phyloP scores from a whole-genome alignment of 2,329 filamentous ascomycete genomes.

The Aspergillus eucalypticola region DNA sequence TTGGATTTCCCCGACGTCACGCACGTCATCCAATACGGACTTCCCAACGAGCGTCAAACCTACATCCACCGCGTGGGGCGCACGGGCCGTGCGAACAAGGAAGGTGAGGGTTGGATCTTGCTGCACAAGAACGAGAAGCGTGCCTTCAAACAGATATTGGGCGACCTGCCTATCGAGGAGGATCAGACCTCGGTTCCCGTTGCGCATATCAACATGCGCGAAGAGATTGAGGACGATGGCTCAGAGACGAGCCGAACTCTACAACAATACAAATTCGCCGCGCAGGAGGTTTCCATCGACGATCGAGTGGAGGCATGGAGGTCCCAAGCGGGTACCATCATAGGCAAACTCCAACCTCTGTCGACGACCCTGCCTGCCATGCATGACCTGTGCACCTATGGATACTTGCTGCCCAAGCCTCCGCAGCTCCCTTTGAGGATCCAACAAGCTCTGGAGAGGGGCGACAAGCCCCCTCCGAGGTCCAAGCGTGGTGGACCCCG shows the following conservation, averaged over 20 bases:
- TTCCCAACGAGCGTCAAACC: conserved; percentile 65
- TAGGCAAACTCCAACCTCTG: conserved; percentile 35
- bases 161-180: conserved; percentile 16
- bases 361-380: conserved; percentile 42
- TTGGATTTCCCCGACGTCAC: conserved; percentile 82
- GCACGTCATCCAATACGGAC: conserved; percentile 74
- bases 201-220: conserved; percentile 12
- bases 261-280: conserved; percentile 47
- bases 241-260: conserved; percentile 22
- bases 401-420: not conserved
- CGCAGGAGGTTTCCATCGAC: conserved; percentile 26
- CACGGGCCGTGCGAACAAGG: conserved; percentile 67
- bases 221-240: conserved; percentile 10
- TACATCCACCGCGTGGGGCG: conserved; percentile 78
- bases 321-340: conserved; percentile 25
- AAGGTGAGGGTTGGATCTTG: conserved; percentile 64
- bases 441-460: not conserved
- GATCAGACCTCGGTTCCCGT: conserved; percentile 20
- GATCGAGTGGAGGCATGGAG: conserved; percentile 35
- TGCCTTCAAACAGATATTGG: conserved; percentile 39
- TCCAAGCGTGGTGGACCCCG: not conserved
- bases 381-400: conserved; percentile 25
- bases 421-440: not conserved
- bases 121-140: conserved; percentile 54
- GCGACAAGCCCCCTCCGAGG: not conserved